phyloP scores from a whole-genome alignment of 495 filamentous ascomycete genomes.

The Tuber aestivum region DNA sequence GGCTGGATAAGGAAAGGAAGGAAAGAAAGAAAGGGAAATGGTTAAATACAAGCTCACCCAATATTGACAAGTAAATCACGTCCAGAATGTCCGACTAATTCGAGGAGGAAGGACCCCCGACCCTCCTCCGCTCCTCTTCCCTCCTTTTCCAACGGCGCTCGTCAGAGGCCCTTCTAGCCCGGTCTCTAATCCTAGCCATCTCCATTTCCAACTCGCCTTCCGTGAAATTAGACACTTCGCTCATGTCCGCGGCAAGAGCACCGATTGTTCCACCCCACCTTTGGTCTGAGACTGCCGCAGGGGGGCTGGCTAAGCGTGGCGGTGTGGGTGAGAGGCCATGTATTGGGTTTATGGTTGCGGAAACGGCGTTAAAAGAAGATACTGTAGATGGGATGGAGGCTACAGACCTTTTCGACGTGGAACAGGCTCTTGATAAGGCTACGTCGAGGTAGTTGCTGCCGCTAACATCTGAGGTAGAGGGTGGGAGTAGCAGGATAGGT shows the following conservation, averaged over 20 bases:
- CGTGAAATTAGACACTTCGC: constrained; percentile 31
- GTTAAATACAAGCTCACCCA: not conserved
- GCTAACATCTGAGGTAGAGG: constrained; percentile 9
- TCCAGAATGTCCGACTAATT: not conserved
- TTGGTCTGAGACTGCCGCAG: not conserved
- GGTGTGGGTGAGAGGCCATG: constrained; percentile 35
- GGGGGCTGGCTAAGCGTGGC: constrained; percentile 10
- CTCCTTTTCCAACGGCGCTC: constrained; percentile 15
- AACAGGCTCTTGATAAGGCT: constrained; percentile 16
- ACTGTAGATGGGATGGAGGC: constrained; percentile 34
- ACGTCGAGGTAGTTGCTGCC: constrained; percentile 4
- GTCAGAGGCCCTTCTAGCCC: constrained; percentile 23
- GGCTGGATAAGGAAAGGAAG: not conserved
- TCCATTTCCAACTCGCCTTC: constrained; percentile 31
- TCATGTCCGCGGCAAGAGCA: constrained; percentile 15
- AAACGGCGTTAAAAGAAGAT: constrained; percentile 31
- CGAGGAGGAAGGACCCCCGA: not conserved
- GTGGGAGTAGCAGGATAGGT: constrained; percentile 18
- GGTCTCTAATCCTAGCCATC: constrained; percentile 31
- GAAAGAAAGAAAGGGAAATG: not conserved
- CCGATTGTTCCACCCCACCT: not conserved
- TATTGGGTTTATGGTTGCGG: constrained; percentile 11
- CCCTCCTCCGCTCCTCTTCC: constrained; percentile 15
- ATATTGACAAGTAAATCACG: not conserved
- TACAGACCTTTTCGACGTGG: constrained; percentile 32